phyloP scores from a whole-genome alignment of 306 rosid genomes.

The Rosa lucieae region DNA sequence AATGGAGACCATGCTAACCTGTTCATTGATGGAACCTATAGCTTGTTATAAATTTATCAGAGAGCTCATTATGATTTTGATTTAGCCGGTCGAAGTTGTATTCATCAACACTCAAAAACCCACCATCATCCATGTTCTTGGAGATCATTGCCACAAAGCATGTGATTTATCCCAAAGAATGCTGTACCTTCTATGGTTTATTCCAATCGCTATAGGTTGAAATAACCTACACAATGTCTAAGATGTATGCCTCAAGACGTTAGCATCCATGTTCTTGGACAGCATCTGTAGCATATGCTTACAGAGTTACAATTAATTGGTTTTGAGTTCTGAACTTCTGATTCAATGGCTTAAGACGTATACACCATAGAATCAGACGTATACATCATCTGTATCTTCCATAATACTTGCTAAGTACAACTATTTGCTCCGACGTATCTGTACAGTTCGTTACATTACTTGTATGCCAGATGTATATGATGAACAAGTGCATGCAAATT shows the following conservation, averaged over 20 bases:
- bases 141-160: background rate
- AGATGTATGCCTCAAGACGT: background rate
- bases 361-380: background rate
- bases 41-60: background rate
- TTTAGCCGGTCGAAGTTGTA: background rate
- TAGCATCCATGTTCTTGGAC: background rate
- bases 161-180: slow-evolving; percentile 1
- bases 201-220: background rate
- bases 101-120: background rate
- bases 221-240: background rate
- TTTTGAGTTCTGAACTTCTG: background rate
- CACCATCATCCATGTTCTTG: slow-evolving; percentile 14
- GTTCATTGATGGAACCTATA: slow-evolving; percentile 12
- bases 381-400: background rate
- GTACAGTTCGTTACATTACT: background rate
- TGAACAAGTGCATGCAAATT: background rate
- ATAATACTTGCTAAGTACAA: background rate
- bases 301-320: background rate
- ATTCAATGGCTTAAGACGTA: background rate
- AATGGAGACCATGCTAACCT: slow-evolving; percentile 57
- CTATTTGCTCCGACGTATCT: background rate
- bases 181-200: slow-evolving; percentile 1
- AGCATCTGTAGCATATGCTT: background rate
- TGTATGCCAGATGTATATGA: slow-evolving; percentile 8
- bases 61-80: slow-evolving; percentile 17